Conservation (phyloP, 2,329 filamentous ascomycete genomes). For the Xylariaceae sp. region DNA sequence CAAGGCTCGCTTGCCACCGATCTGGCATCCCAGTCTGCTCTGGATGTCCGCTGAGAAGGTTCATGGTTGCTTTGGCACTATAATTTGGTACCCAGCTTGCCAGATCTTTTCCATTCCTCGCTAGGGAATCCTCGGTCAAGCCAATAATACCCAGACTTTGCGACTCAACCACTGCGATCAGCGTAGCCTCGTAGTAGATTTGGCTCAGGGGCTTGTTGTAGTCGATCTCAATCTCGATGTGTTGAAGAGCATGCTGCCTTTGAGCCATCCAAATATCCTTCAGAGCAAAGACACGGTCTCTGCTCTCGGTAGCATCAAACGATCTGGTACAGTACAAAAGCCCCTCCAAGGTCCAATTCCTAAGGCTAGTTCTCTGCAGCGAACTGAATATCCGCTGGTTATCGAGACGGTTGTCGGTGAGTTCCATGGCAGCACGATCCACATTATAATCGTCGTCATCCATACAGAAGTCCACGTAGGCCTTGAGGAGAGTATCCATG, state of each 20-base stretch:
- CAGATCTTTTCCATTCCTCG: background rate
- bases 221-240: background rate
- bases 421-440: background rate
- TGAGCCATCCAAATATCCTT: constrained; percentile 1
- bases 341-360: background rate
- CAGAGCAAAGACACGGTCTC: constrained; percentile 6
- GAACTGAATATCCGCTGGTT: constrained; percentile 6
- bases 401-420: constrained; percentile 6
- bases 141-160: constrained; percentile 3
- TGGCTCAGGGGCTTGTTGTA: background rate
- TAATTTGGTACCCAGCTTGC: constrained; percentile 7
- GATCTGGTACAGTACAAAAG: constrained; percentile 5
- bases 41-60: background rate
- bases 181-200: constrained; percentile 6
- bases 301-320: constrained; percentile 4
- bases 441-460: background rate
- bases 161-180: constrained; percentile 6
- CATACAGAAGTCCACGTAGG: constrained; percentile 1
- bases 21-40: background rate
- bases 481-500: constrained; percentile 6
- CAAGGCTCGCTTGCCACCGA: background rate
- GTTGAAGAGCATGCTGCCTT: background rate
- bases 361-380: background rate
- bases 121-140: constrained; percentile 2
- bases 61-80: constrained; percentile 1